Evolutionary conservation across 352 stramenopile species (phyloP), one percentile per base, ranked within the genome.

Genomic region (Plasmopara halstedii): DNA sequence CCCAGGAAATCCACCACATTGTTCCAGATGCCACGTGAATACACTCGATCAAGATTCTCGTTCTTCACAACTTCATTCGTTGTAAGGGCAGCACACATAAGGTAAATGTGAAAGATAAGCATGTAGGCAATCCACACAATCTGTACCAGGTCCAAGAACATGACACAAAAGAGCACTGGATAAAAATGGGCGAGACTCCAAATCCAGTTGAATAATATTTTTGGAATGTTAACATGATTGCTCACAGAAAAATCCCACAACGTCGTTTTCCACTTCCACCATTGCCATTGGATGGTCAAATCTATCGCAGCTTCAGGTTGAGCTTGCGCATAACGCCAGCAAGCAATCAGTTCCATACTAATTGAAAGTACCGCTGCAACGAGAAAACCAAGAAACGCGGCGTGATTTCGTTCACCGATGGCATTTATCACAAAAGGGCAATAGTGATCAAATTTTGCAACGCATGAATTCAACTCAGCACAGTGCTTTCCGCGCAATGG

Each of bases 351-450:
- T 33, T 70, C 63, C 27, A 86, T 34, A 18, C 40, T 53, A 46
- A 90, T 88, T 2, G 64, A 73, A 8, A 70, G 14, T 11, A 85
- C 79, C 14, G 72, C 67, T 19, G 66, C 85, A 37, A 85, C 56
- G 23, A 98, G 64, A 66, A 99, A 98, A 3, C 74, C 56, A 27
- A 98, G 66, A 58, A 99, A 99, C 37, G 70, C 88, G 33, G 73
- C 56, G 70, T 98, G 91, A 73, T 99, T 99, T 23, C 84, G 69
- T 27, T 86, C 73, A 9, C 94, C 96, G 39, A 99, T 87, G 48
- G 91, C 98, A 71, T 94, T 98, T 34, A 87, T 82, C 26, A 87
- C 79, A 46, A 88, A 93, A 9, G 81, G 81, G 18, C 81, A 93
- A 46, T 90, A 89, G 53, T 93, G 81, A 47, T 93, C 81, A 42